These are phyloP conservation scores for Prunus padus DNA, from an alignment of 306 rosid species.

Conservation along the genomic window DNA sequence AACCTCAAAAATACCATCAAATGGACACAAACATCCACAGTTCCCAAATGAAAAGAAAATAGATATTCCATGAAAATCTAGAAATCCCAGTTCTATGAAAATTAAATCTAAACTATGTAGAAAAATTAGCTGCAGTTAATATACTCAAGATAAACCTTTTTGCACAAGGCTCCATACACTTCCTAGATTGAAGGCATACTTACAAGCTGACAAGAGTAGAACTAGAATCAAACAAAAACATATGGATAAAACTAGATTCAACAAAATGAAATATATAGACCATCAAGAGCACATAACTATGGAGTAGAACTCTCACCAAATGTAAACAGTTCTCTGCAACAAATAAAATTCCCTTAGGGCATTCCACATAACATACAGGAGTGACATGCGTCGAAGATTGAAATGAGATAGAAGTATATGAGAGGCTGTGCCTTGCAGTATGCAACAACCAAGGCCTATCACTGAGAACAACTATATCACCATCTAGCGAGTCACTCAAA, in stretches of 20 bases:
- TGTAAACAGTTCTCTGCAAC: slow-evolving; percentile 85
- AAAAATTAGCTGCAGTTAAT: background rate
- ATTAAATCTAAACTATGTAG: background rate
- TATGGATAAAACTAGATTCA: background rate
- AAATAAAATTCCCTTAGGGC: slow-evolving; percentile 91
- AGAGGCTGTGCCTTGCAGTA: slow-evolving; percentile 88
- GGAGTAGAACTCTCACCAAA: slow-evolving; percentile 58
- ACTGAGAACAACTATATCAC: slow-evolving; percentile 82
- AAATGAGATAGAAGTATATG: slow-evolving; percentile 91
- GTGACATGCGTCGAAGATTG: slow-evolving; percentile 90
- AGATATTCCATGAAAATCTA: background rate
- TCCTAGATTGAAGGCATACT: background rate
- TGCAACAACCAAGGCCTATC: slow-evolving; percentile 98
- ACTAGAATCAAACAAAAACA: background rate
- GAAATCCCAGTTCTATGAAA: slow-evolving; percentile 1
- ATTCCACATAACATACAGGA: slow-evolving; percentile 79
- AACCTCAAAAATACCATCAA: background rate
- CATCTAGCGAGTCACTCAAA: slow-evolving; percentile 75
- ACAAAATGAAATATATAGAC: slow-evolving; percentile 5
- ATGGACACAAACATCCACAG: background rate
- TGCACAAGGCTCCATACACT: background rate
- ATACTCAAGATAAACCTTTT: background rate
- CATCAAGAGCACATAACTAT: slow-evolving; percentile 11
- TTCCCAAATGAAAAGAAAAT: background rate
- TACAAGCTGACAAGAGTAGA: background rate